Base-by-base conservation (phyloP, 2,329 filamentous ascomycete genomes). In the Cercospora sesami region DNA sequence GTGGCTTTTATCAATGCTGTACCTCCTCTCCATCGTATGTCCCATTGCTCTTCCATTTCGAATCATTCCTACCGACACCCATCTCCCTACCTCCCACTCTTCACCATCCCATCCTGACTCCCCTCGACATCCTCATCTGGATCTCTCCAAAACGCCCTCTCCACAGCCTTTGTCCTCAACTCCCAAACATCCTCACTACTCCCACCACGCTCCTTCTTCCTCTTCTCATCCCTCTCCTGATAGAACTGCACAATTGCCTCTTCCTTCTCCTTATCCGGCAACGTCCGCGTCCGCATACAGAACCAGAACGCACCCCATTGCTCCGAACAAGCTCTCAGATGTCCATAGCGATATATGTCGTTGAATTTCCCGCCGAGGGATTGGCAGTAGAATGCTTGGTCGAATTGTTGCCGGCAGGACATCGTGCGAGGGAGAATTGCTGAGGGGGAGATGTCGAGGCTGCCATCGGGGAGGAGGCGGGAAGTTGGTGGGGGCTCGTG, bases 281-380 rank as follows among this genome's bases (percentile, higher is more conserved):
- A 88, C 1, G 86, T 85, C 75, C 90, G 89, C 42, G 89, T 89
- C 71, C 92, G 89, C 94, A 98, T 97, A 84, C 95, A 99, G 82
- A 97, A 94, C 91, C 94, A 96, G 81, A 97, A 98, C 80, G 97
- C 92, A 69, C 90, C 87, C 93, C 94, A 97, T 71, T 93, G 89
- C 73, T 96, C 91, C 69, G 85, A 87, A 84, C 95, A 99, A 3
- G 87, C 85, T 55, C 90, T 87, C 75, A 96, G 83, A 51, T 84
- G 82, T 69, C 95, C 95, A 77, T 93, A 90, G 45, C 95, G 91
- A 84, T 98, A 99, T 42, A 98, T 86, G 75, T 93, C 89, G 75
- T 91, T 93, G 84, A 94, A 97, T 79, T 98, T 94, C 0, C 94
- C 93, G 63, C 93, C 94, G 8, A 97, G 84, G 0, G 91, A 93